Evolutionary conservation across 2,329 filamentous ascomycete genomes (phyloP), one percentile per base, ranked within the genome.

Genomic region (Zymoseptoria brevis): DNA sequence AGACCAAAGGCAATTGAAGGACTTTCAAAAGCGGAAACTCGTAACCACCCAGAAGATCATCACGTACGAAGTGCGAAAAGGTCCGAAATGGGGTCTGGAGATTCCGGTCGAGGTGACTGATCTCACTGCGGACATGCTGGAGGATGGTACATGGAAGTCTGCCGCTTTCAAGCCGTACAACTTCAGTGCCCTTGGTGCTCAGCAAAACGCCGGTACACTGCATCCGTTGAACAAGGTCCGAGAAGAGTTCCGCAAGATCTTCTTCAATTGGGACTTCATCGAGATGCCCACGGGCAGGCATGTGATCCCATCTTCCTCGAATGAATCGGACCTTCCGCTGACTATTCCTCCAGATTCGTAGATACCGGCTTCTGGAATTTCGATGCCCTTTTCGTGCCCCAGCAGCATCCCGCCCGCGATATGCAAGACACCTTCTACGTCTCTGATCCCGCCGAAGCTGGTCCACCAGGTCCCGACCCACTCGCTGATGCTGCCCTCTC

Each of bases 321-420:
- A 2, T 5, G 13, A 45, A 7, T 45, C 95, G 86, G 19, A 13
- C 11, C 19, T 50, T 16, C 29, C 35, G 24, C 64, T 66, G 35
- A 65, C 35, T 55, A 30, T 2, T 5, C 5, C 19, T 7, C n/a
- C 56, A 81, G 80, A 74, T 96, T 87, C 73, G 92, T 97, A 63
- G 94, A 99, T 78, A 93, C 92, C 11, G 92, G 93, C 53, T 96
- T 97, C 86, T 99, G 94, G 91, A 97, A 97, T 77, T 97, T 97
- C 75, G 93, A 97, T 72, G 86, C 92, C 22, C 89, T 99, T 64
- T 96, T 93, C 75, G 93, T 97, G 56, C 93, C 93, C 29, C 94
- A 96, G 77, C 94, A 99, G 81, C 94, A 99, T 75, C 94, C 94
- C 55, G 94, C 94, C 60, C 90, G 94, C 73, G 94, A 99, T 74